Evolutionary conservation across 116 monocot species (phyloP).

Genomic region (Posidonia oceanica): DNA sequence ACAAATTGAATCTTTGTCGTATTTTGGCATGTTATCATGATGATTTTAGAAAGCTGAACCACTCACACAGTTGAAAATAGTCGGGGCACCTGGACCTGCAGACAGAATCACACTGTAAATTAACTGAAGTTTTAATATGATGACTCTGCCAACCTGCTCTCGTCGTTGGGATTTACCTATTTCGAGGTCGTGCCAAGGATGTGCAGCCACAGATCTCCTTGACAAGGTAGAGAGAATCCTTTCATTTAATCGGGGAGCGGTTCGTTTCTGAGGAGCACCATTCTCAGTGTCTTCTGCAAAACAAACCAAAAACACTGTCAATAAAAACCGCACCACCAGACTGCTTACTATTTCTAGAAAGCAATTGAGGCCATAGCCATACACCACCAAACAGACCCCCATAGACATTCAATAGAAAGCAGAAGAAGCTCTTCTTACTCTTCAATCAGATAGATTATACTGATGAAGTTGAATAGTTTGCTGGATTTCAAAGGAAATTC

Average conservation of each 20-base stretch:
- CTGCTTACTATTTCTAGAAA: too few relatives aligned
- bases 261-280: conserved; percentile 5
- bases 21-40: too few relatives aligned
- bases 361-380: too few relatives aligned
- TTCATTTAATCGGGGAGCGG: conserved; percentile 32
- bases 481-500: too few relatives aligned
- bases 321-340: too few relatives aligned
- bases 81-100: conserved; percentile 48
- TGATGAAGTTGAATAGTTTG: too few relatives aligned
- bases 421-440: too few relatives aligned
- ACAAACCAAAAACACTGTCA: too few relatives aligned
- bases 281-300: conserved; percentile 3
- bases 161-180: conserved; percentile 14
- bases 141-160: background rate
- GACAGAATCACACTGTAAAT: background rate
- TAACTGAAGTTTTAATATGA: background rate
- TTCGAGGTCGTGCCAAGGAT: conserved; percentile 66
- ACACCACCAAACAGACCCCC: too few relatives aligned
- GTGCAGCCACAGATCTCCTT: conserved; percentile 47
- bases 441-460: too few relatives aligned
- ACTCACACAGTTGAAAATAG: conserved; percentile 54
- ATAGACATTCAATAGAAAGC: too few relatives aligned
- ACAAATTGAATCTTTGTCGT: too few relatives aligned
- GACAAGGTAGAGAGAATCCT: conserved; percentile 51
- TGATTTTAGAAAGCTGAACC: background rate